phyloP scores from a whole-genome alignment of 768 basidiomycete genomes.

The Phlebiopsis flavidoalba region DNA sequence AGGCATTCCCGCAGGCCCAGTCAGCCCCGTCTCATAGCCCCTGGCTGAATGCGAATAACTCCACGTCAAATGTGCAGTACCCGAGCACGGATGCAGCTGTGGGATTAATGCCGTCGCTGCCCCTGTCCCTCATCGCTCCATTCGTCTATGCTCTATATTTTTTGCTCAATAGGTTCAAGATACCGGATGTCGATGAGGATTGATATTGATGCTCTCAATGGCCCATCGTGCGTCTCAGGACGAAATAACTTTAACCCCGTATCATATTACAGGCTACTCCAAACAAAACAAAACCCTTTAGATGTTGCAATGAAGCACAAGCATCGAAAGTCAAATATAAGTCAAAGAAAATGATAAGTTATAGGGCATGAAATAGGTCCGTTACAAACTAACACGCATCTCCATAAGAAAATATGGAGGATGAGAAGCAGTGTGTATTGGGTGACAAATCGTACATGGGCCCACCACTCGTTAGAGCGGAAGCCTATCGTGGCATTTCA shows the following conservation, averaged over 20 bases:
- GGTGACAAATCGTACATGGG: not conserved
- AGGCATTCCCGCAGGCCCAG: constrained; percentile 19
- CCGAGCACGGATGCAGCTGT: constrained; percentile 2
- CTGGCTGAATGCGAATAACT: constrained; percentile 18
- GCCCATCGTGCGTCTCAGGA: not conserved
- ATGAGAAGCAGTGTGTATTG: not conserved
- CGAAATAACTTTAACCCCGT: not conserved
- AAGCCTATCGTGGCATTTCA: not conserved
- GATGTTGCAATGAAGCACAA: not conserved
- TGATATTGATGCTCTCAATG: too few relatives aligned
- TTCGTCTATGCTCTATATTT: not conserved
- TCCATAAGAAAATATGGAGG: not conserved
- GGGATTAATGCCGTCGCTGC: not conserved
- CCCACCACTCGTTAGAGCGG: not conserved
- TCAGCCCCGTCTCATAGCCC: constrained; percentile 19
- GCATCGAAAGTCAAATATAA: not conserved
- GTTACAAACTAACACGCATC: not conserved
- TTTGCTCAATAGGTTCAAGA: too few relatives aligned
- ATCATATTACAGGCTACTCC: not conserved
- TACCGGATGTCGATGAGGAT: too few relatives aligned
- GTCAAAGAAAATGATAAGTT: not conserved
- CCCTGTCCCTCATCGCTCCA: not conserved
- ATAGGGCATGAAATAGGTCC: not conserved
- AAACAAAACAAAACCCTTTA: not conserved
- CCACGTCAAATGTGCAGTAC: constrained; percentile 15